Evolutionary conservation across 2,329 filamentous ascomycete genomes (phyloP).

Genomic region (Penicillium rolfsii): DNA sequence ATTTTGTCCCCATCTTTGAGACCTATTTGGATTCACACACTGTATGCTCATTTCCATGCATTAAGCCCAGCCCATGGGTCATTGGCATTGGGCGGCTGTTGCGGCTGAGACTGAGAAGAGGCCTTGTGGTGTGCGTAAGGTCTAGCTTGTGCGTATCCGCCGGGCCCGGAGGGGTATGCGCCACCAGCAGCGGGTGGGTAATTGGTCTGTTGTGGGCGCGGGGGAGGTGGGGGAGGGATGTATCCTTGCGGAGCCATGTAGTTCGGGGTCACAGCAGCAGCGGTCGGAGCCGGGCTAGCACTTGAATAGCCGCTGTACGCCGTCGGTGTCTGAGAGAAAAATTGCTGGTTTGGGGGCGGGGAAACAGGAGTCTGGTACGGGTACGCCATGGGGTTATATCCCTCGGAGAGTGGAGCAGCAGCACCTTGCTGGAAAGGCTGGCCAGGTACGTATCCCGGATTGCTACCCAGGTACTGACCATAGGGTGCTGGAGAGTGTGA

Average conservation of each 20-base stretch:
- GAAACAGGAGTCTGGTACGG: conserved; percentile 48
- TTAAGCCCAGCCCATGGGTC: conserved; percentile 74
- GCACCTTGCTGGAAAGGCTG: conserved; percentile 49
- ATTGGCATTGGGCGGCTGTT: conserved; percentile 36
- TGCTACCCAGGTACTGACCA: conserved; percentile 37
- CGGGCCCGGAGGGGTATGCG: conserved; percentile 59
- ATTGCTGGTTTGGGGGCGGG: conserved; percentile 48
- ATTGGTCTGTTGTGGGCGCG: conserved; percentile 59
- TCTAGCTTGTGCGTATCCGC: conserved; percentile 58
- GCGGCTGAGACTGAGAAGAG: conserved; percentile 42
- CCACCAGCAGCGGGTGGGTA: conserved; percentile 50
- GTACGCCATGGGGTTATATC: conserved; percentile 57
- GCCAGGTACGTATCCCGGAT: conserved; percentile 33
- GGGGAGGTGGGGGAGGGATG: conserved; percentile 68
- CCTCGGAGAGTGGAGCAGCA: conserved; percentile 46
- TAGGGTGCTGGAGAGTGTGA: conserved; percentile 45
- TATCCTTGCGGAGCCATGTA: conserved; percentile 63
- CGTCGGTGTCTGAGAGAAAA: conserved; percentile 40
- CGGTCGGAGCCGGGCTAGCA: conserved; percentile 38
- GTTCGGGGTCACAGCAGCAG: conserved; percentile 38
- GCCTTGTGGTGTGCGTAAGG: conserved; percentile 46
- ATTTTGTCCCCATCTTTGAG: background rate
- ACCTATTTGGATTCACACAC: background rate
- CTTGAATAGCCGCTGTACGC: conserved; percentile 41
- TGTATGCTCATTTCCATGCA: conserved; percentile 62